Percentiles rank a stretch among this genome's conserved stretches.
These are phyloP conservation scores for Paramecium tetraurelia DNA, from an alignment of 73 alveolate genomes.

Conservation along the genomic window DNA sequence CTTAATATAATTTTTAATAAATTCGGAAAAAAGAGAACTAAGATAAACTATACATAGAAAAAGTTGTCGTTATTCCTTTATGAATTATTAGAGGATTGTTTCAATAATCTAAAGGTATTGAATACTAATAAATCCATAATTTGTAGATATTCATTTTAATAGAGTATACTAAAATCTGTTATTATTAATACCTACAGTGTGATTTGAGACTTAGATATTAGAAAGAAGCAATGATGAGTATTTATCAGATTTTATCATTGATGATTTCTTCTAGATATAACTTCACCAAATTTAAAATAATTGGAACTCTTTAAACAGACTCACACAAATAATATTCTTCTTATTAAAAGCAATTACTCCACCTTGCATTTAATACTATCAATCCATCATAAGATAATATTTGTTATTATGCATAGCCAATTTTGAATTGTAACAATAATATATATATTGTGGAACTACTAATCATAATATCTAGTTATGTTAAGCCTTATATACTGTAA, in stretches of 20 bases:
- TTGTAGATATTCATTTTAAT: not conserved
- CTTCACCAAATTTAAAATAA: not conserved
- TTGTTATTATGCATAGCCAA: not conserved
- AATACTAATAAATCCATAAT: not conserved
- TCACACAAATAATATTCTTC: not conserved
- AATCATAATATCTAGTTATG: too few species aligned
- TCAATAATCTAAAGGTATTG: not conserved
- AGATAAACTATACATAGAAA: not conserved
- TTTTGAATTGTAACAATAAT: not conserved
- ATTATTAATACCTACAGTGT: not conserved
- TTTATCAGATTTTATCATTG: not conserved
- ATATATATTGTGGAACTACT: not conserved
- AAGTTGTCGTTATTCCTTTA: not conserved
- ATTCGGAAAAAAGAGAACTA: not conserved
- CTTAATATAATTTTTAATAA: not conserved
- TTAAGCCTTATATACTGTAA: too few species aligned
- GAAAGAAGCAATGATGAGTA: not conserved
- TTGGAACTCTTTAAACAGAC: not conserved
- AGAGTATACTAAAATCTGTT: not conserved
- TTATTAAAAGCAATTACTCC: not conserved
- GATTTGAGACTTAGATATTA: not conserved
- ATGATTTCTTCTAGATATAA: not conserved
- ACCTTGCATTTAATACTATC: not conserved
- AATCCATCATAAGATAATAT: not conserved
- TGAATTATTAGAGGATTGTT: not conserved